Evolutionary conservation across 2,329 filamentous ascomycete species (phyloP).

Genomic region (Colletotrichum cuscutae): DNA sequence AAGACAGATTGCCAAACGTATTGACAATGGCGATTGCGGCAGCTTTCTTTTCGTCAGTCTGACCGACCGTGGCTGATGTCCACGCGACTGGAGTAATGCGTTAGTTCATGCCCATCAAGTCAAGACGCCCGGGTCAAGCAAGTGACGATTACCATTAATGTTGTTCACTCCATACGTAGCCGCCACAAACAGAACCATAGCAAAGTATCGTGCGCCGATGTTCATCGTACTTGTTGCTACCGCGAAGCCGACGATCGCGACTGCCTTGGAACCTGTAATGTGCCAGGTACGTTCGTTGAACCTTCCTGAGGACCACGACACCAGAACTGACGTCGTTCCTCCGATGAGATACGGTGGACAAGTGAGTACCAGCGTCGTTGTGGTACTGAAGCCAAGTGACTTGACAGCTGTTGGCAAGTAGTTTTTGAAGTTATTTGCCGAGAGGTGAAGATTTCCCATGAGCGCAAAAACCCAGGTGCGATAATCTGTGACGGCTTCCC

Average conservation of each 20-base stretch:
- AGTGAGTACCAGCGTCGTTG: conserved; percentile 57
- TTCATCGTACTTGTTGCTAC: conserved; percentile 40
- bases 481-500: conserved; percentile 39
- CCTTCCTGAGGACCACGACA: conserved; percentile 53
- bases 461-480: conserved; percentile 41
- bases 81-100: conserved; percentile 45
- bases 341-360: conserved; percentile 54
- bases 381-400: conserved; percentile 52
- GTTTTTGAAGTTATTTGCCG: conserved; percentile 73
- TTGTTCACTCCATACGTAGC: conserved; percentile 53
- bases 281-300: conserved; percentile 61
- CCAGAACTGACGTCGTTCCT: conserved; percentile 48
- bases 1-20: conserved; percentile 46
- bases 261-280: conserved; percentile 51
- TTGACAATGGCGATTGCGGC: conserved; percentile 53
- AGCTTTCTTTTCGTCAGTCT: conserved; percentile 59
- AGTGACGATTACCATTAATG: conserved; percentile 42
- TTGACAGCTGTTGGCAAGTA: conserved; percentile 84
- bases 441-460: conserved; percentile 43
- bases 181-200: conserved; percentile 51
- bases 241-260: conserved; percentile 52
- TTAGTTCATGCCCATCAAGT: no score
- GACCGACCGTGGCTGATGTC: conserved; percentile 51
- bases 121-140: no score
- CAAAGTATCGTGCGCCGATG: conserved; percentile 38